A percentile compares a stretch with the other conserved stretches of the same genome.
Conservation (phyloP, 345 rosid species). For the Populus simonii region DNA sequence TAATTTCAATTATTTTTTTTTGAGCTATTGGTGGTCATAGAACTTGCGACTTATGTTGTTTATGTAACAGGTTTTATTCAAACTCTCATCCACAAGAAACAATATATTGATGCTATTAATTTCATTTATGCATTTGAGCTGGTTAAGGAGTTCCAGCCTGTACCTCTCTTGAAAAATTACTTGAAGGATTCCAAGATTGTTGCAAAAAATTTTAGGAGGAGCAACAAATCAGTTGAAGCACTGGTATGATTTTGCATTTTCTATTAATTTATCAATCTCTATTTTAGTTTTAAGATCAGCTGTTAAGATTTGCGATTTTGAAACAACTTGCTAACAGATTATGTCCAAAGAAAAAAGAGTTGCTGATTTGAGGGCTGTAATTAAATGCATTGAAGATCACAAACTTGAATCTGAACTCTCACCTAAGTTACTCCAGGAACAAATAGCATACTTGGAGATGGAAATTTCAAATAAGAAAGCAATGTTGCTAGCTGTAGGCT, state of each 20-base stretch:
- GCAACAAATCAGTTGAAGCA: conserved; percentile 2
- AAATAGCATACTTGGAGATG: conserved; percentile 14
- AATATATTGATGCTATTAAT: conserved; percentile 27
- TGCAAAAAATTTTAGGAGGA: conserved; percentile 1
- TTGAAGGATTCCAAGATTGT: neutral
- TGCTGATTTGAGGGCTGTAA: conserved; percentile 11
- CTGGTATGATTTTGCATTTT: conserved; percentile 18
- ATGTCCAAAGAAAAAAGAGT: conserved; percentile 15
- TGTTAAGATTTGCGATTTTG: neutral
- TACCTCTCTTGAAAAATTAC: conserved; percentile 19
- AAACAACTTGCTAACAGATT: conserved; percentile 15
- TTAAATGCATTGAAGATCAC: conserved; percentile 25
- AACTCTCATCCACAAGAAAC: conserved; percentile 23
- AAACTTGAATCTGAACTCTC: conserved; percentile 11
- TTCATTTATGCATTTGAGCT: conserved; percentile 35
- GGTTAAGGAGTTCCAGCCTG: conserved; percentile 26
- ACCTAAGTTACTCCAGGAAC: neutral
- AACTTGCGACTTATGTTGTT: neutral
- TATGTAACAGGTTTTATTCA: conserved; percentile 31
- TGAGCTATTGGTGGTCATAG: neutral
- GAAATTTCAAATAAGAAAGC: conserved; percentile 2
- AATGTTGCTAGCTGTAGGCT: neutral
- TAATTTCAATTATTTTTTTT: neutral
- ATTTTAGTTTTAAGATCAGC: neutral
- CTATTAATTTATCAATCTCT: neutral